Base-by-base conservation (phyloP, 2,329 filamentous ascomycete species). In the Cladophialophora exuberans region DNA sequence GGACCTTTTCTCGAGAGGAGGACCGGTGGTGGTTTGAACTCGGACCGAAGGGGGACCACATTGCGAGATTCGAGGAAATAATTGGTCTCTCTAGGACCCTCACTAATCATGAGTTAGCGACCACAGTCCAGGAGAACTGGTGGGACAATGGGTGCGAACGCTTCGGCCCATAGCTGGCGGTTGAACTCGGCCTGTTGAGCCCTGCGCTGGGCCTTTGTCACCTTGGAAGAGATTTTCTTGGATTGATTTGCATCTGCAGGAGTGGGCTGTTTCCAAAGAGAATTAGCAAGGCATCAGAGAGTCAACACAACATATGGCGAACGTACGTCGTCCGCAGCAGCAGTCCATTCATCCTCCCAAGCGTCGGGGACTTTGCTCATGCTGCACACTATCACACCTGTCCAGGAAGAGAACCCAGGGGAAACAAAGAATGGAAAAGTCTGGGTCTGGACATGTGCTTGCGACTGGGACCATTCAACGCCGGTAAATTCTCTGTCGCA, bases 301-400 rank as follows among this genome's bases (percentile, higher is more conserved):
- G 20, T 35, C 10, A 13, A 30, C 9, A 6, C n/a, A 6, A 15
- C 20, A 4, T 15, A 9, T 6, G 33, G 15, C 4, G 26, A 38
- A 26, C 33, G 15, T 39, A 43, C 49, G 35, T 44, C 45, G 10
- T 96, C 90, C 54, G 88, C 90, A 68, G 88, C 82, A 4, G 77
- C 74, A 70, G 93, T 89, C 91, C 92, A 97, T 67, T 96, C 89
- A 65, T 96, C 86, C 61, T 93, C 90, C 93, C 93, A 97, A 17
- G 90, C 92, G 70, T 91, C 84, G 31, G 88, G 86, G 33, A 58
- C 52, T 46, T 62, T 59, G 57, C 52, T 63, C 62, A 65, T 65
- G 35, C 11, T 25, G 20, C 9, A 13, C 9, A 22, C 13, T 42
- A 23, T 42, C 23, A 42, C 17, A 6, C 41, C 18, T 11, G 26